Percentiles rank a stretch among this genome's conserved stretches.
Evolutionary conservation across 1,139 yeast species (phyloP).

Genomic region (Barnettozyma hawaiiensis): DNA sequence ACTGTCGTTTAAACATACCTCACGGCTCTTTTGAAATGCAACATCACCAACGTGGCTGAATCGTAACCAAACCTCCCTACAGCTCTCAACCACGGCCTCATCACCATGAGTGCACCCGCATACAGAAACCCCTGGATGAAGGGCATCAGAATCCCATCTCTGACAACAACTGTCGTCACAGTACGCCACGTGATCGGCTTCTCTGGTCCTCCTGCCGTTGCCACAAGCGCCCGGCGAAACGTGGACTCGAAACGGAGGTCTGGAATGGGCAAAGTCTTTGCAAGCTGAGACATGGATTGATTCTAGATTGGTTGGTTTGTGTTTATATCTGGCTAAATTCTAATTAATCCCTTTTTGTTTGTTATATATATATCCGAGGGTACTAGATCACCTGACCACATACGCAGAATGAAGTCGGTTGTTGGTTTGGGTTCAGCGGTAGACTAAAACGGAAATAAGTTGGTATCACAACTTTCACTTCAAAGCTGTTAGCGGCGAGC

Average conservation of each 20-base stretch:
- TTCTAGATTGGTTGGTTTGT: too few species aligned
- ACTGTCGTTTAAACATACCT: background rate
- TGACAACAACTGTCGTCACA: conserved; percentile 49
- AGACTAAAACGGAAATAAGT: too few species aligned
- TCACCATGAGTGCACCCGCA: conserved; percentile 36
- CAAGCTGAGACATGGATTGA: conserved; percentile 16
- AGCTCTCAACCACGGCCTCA: conserved; percentile 37
- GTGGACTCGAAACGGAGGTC: conserved; percentile 63
- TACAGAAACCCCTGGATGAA: conserved; percentile 51
- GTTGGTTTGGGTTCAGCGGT: too few species aligned
- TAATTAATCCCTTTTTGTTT: too few species aligned
- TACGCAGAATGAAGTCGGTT: too few species aligned
- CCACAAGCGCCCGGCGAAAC: conserved; percentile 31
- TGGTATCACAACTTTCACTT: background rate
- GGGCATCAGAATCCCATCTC: conserved; percentile 68
- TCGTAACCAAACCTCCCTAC: conserved; percentile 6
- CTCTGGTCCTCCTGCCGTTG: conserved; percentile 6
- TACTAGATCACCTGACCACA: too few species aligned
- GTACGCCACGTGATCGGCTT: conserved; percentile 38
- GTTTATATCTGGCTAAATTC: too few species aligned
- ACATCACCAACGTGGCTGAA: background rate
- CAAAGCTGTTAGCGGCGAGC: too few species aligned
- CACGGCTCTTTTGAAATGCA: conserved; percentile 16
- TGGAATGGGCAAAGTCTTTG: conserved; percentile 40
- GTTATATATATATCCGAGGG: too few species aligned